Conservation (phyloP, 192 early-diverging fungal species). For the Coemansia sp. region DNA sequence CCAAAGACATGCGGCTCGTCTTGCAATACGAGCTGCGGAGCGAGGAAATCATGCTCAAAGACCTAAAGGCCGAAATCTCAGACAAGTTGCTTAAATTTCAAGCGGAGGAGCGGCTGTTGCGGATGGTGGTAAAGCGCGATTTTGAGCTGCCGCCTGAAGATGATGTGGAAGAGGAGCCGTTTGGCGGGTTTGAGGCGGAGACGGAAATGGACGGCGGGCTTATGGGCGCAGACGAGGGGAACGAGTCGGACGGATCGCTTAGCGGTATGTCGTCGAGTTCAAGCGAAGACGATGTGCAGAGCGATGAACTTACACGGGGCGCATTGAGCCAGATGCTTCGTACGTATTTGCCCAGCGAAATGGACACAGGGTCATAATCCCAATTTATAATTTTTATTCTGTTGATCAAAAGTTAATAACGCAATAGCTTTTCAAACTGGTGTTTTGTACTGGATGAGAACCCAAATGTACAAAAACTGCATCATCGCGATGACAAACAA, state of each 20-base stretch:
- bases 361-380: not conserved
- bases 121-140: conserved; percentile 47
- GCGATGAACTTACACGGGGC: conserved; percentile 44
- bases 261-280: conserved; percentile 51
- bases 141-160: conserved; percentile 38
- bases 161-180: conserved; percentile 1
- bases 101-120: conserved; percentile 45
- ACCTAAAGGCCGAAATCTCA: conserved; percentile 36
- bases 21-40: conserved; percentile 47
- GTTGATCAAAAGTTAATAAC: conserved; percentile 1
- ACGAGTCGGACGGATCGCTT: conserved; percentile 31
- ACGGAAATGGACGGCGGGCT: not conserved
- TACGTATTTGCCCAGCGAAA: conserved; percentile 24
- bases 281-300: conserved; percentile 47
- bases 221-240: conserved; percentile 1
- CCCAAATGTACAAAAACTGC: conserved; percentile 80
- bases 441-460: conserved; percentile 63
- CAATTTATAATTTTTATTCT: not conserved
- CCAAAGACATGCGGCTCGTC: conserved; percentile 47
- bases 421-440: conserved; percentile 1
- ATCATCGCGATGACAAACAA: conserved; percentile 80
- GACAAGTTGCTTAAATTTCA: conserved; percentile 49
- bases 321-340: conserved; percentile 38
- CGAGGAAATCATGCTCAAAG: conserved; percentile 46
- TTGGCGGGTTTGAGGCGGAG: conserved; percentile 9